phyloP scores from a whole-genome alignment of 148 eudicot genomes.

The Polygonum maritimum region DNA sequence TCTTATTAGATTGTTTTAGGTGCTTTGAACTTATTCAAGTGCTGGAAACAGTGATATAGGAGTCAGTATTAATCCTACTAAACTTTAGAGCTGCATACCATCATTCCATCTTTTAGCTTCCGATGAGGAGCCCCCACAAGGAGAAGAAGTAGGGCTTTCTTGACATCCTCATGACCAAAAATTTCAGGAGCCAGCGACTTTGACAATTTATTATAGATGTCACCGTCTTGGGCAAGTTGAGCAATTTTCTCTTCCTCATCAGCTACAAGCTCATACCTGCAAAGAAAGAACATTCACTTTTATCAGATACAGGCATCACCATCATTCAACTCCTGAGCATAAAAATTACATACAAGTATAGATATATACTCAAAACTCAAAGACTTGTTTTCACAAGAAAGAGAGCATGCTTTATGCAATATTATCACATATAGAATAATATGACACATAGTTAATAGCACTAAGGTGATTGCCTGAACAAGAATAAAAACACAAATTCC shows the following conservation, averaged over 20 bases:
- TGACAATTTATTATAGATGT: slow-evolving; percentile 81
- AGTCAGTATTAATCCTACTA: background rate
- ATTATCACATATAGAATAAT: background rate
- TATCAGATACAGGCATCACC: background rate
- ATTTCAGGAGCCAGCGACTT: slow-evolving; percentile 95
- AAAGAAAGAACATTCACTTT: background rate
- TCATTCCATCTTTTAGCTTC: slow-evolving; percentile 94
- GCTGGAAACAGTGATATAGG: background rate
- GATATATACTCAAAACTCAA: background rate
- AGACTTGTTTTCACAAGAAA: background rate
- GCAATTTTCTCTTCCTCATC: slow-evolving; percentile 96
- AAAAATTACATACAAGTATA: background rate
- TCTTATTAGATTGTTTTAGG: background rate
- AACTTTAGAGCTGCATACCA: slow-evolving; percentile 32
- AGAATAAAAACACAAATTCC: background rate
- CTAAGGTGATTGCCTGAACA: background rate
- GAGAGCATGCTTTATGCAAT: background rate
- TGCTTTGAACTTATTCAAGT: background rate
- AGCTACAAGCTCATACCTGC: slow-evolving; percentile 75
- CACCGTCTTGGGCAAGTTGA: slow-evolving; percentile 93
- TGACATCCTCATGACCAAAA: slow-evolving; percentile 96
- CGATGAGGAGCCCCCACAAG: slow-evolving; percentile 97
- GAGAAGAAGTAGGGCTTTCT: slow-evolving; percentile 90
- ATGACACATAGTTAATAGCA: background rate
- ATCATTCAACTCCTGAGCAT: background rate